Evolutionary conservation across 2,329 filamentous ascomycete species (phyloP).

Genomic region (Orbilia quercus): DNA sequence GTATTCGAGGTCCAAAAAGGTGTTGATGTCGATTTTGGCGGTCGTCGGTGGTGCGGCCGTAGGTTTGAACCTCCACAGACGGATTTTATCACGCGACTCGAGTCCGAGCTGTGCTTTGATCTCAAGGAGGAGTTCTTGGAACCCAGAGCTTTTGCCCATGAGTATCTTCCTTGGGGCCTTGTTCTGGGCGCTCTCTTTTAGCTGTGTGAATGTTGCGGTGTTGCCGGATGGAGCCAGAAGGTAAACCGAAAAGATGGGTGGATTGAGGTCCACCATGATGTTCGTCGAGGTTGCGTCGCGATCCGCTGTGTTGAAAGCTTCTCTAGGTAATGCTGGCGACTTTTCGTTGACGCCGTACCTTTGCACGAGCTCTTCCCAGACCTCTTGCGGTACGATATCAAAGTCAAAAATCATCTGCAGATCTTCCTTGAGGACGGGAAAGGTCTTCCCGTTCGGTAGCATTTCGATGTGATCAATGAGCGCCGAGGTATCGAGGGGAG

Average conservation of each 20-base stretch:
- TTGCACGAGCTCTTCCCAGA: slow-evolving; percentile 81
- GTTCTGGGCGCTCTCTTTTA: slow-evolving; percentile 71
- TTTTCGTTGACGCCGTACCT: slow-evolving; percentile 83
- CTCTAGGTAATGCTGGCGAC: slow-evolving; percentile 77
- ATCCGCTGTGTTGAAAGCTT: slow-evolving; percentile 79
- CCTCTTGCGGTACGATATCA: slow-evolving; percentile 79
- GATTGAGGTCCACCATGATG: slow-evolving; percentile 83
- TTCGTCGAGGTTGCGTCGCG: slow-evolving; percentile 71
- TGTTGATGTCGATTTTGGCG: slow-evolving; percentile 60
- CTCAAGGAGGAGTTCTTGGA: slow-evolving; percentile 79
- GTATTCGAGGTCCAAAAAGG: slow-evolving; percentile 32
- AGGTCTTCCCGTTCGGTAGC: slow-evolving; percentile 38
- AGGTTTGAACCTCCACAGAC: slow-evolving; percentile 75
- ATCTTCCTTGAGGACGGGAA: slow-evolving; percentile 39
- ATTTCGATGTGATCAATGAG: slow-evolving; percentile 40
- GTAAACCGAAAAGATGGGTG: slow-evolving; percentile 84
- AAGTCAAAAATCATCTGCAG: slow-evolving; percentile 73
- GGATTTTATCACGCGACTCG: slow-evolving; percentile 77
- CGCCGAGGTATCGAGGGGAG: slow-evolving; percentile 60
- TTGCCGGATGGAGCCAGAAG: slow-evolving; percentile 72
- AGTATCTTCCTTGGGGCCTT: slow-evolving; percentile 74
- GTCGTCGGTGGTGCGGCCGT: slow-evolving; percentile 65
- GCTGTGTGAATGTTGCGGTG: slow-evolving; percentile 69
- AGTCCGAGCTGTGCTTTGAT: slow-evolving; percentile 77
- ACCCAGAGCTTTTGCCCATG: slow-evolving; percentile 76